These are phyloP conservation scores for Termitomyces sp. DNA, from an alignment of 768 basidiomycete genomes.

Conservation along the genomic window DNA sequence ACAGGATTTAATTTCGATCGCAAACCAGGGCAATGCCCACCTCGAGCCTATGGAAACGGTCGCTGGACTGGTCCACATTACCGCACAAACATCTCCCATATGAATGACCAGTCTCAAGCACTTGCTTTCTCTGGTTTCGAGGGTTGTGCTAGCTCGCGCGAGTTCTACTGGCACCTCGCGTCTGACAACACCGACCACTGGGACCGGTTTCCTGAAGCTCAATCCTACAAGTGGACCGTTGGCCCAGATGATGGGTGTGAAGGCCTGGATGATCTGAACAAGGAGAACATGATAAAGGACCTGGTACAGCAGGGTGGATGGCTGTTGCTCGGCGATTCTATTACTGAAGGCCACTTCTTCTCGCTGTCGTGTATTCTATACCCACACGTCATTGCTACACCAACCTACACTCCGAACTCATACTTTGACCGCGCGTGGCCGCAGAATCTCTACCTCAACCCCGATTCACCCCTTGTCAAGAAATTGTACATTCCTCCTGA, in stretches of 20 bases:
- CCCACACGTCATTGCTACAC: constrained; percentile 63
- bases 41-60: constrained; percentile 28
- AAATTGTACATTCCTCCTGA: constrained; percentile 34
- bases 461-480: constrained; percentile 42
- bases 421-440: constrained; percentile 63
- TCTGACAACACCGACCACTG: constrained; percentile 42
- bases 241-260: constrained; percentile 33
- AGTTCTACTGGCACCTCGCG: constrained; percentile 61
- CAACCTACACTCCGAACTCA: constrained; percentile 48
- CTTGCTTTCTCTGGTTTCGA: constrained; percentile 50
- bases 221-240: constrained; percentile 52
- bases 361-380: constrained; percentile 62
- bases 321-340: constrained; percentile 65
- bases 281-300: constrained; percentile 43
- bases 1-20: constrained; percentile 8
- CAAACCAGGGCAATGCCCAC: constrained; percentile 21
- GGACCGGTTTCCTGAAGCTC: constrained; percentile 48
- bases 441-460: constrained; percentile 58
- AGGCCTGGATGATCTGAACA: constrained; percentile 32
- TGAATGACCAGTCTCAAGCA: constrained; percentile 38
- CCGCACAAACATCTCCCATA: constrained; percentile 26
- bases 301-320: constrained; percentile 69
- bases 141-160: constrained; percentile 59
- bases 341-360: constrained; percentile 72
- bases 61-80: constrained; percentile 32